Base-by-base conservation (phyloP, 768 basidiomycete genomes). In the Amanita polypyramis region DNA sequence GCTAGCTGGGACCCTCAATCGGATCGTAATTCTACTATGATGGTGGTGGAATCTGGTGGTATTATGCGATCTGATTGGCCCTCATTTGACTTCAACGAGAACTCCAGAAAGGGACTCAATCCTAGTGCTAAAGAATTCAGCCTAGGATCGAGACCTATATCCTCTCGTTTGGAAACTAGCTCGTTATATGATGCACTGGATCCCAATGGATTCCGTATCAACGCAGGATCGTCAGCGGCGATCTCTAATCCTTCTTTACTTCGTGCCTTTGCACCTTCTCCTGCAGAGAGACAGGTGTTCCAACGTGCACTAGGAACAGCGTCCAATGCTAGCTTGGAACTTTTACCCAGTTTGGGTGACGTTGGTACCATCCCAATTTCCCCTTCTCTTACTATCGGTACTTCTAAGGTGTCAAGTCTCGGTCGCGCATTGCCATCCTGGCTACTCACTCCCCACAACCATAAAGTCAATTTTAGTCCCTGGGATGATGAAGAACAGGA, bases 181-280 rank as follows among this genome's bases (percentile, higher is more conserved):
- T n/a, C 55, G 11, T 54, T 66, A 5, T 80, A 71, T 55, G 80
- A 80, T 51, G 75, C 74, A 14, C 65, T 82, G 30, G 80, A 81
- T 56, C 80, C 81, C 14, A 79, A 72, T 36, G 77, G 80, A n/a
- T 64, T 76, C 10, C 67, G 66, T 35, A 53, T 65, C 12, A 59
- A 56, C 44, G 52, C 62, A 40, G 53, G 66, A 37, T 51, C 70
- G 3, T 60, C 67, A 1, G 55, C 70, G 0, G 59, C 72, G 2
- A 72, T 77, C 3, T 69, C 73, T 8, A 73, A 60, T 40, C 70
- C 64, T 39, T 75, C 73, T 25, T 64, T 79, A 17, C 69, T 87
- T 49, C 86, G 85, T 58, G 89, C 88, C 14, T 93, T 93, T 62
- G 88, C 86, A 30, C 89, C 88, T 27, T 91, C 88, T 53, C 85